Percentiles rank a stretch among this genome's conserved stretches.
Evolutionary conservation across 179 eudicot species (phyloP).

Genomic region (Nepenthes alata): DNA sequence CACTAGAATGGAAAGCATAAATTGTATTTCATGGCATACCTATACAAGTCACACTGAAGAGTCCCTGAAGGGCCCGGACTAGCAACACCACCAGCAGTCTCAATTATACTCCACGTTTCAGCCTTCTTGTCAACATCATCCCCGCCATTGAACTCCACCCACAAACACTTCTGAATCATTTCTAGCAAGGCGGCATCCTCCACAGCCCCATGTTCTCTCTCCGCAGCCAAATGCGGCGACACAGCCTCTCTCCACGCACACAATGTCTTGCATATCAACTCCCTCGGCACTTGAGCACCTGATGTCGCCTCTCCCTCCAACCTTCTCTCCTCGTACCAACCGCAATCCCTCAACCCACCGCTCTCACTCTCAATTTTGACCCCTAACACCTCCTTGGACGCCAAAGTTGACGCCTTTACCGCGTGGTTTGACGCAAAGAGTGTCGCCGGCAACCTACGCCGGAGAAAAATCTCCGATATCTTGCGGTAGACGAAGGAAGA

Average conservation of each 20-base stretch:
- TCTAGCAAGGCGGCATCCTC: slow-evolving; percentile 38
- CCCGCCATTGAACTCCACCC: slow-evolving; percentile 17
- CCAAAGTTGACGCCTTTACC: slow-evolving; percentile 28
- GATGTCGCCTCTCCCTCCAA: slow-evolving; percentile 22
- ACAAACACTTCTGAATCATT: slow-evolving; percentile 43
- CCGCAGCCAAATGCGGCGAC: slow-evolving; percentile 81
- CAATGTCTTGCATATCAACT: slow-evolving; percentile 63
- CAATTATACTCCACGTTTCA: slow-evolving; percentile 47
- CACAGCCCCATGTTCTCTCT: slow-evolving; percentile 52
- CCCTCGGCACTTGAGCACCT: slow-evolving; percentile 8
- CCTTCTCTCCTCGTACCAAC: slow-evolving; percentile 40
- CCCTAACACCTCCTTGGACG: slow-evolving; percentile 16
- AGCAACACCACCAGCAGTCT: slow-evolving; percentile 98
- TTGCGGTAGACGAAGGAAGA: slow-evolving; percentile 52
- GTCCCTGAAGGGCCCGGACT: slow-evolving; percentile 92
- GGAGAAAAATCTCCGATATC: slow-evolving; percentile 27
- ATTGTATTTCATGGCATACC: slow-evolving; percentile 22
- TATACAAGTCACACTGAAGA: slow-evolving; percentile 81
- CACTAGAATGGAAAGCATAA: not conserved
- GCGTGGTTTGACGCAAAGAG: slow-evolving; percentile 38
- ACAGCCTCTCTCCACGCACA: slow-evolving; percentile 86
- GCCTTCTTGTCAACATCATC: slow-evolving; percentile 7
- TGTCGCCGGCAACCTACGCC: slow-evolving; percentile 11
- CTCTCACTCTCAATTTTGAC: slow-evolving; percentile 3
- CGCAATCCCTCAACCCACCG: slow-evolving; percentile 29